Evolutionary conservation across 306 rosid genomes (phyloP), one percentile per base, ranked within the genome.

Genomic region (Acacia acuminata): DNA sequence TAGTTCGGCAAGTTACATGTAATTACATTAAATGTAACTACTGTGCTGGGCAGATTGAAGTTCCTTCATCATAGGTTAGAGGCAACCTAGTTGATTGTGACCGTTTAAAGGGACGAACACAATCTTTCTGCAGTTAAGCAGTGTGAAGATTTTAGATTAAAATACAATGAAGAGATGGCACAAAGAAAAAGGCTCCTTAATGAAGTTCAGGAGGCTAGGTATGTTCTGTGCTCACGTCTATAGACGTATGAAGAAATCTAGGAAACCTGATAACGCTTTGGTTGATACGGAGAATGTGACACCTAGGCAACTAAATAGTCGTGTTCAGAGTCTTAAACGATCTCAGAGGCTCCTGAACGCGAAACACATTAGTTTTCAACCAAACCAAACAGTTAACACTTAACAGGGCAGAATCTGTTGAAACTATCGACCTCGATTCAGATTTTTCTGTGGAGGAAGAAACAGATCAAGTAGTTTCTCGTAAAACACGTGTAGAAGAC

Each of bases 191-290:
- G 83, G 82, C 97, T 94, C 45, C 92, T 94, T 70, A 94, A 94
- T 79, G 97, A 92, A 86, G 94, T 92, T 89, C 98, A 92, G 77
- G 98, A 94, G 80, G 94, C 97, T 75, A 94, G 97, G 98, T 85
- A 84, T 82, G 83, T 76, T 68, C 75, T 53, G 2, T 17, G 20
- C 42, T 78, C 27, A 64, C 64, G 63, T 73, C 38, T 83, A 71
- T 32, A 76, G 79, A 75, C 24, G 53, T 32, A 17, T 25, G 22
- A 80, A 80, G 73, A 75, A 86, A 69, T 61, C 67, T 48, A 87
- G 55, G 43, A 40, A 36, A 43, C 48, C 30, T 16, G 75, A 25
- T 36, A 13, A 24, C 13, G 42, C 15, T 58, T 76, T 64, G 0
- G 44, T 45, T 20, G 82, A 48, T 69, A 42, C 63, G 8, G 64